Base-by-base conservation (phyloP, 2,329 filamentous ascomycete species). In the Fusarium pseudocircinatum region DNA sequence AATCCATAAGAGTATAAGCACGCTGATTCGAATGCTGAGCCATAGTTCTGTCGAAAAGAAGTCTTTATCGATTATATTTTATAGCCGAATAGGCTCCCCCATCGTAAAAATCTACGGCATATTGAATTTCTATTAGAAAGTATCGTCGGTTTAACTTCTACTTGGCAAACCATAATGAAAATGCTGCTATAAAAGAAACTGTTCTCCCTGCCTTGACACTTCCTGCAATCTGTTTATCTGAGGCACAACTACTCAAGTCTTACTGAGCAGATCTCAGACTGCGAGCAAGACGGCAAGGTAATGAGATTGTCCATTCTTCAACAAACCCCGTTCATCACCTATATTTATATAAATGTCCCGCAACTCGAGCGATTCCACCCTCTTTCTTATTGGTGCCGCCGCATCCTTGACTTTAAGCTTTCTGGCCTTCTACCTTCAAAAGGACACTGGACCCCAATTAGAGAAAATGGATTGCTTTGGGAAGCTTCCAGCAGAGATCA, bases 391-490 rank as follows among this genome's bases (percentile, higher is more conserved):
- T 28, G 24, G 24, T 16, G 9, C 32, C 5, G 9, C 3, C 32
- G 7, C 20, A 28, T 26, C 24, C 2, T 22, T 39, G 5, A 10
- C 7, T 16, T 36, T 28, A 7, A 22, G 24, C 24, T 16, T 39
- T 28, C 32, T 53, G 15, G 6, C 14, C 3, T 2, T 22, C 34
- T 39, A 16, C 34, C 34, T 22, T 2, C 4, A 4, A 16, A 39
- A 28, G 7, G 34, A 26, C 14, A 39, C 7, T 7, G 16, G n/a
- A 4, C 4, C 1, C 14, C 2, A 7, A 13, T 1, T 1, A 1
- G 11, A n/a, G 24, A 53, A 39, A 39, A 2, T 1, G 0, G 24
- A 39, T 6, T 26, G 34, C 7, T 39, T 53, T 53, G 20, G 12
- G 0, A 39, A 39, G 24, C 14, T 53, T 2, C 34, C 50, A 18